phyloP scores from a whole-genome alignment of 2,329 filamentous ascomycete species.

The Colletotrichum sidae region DNA sequence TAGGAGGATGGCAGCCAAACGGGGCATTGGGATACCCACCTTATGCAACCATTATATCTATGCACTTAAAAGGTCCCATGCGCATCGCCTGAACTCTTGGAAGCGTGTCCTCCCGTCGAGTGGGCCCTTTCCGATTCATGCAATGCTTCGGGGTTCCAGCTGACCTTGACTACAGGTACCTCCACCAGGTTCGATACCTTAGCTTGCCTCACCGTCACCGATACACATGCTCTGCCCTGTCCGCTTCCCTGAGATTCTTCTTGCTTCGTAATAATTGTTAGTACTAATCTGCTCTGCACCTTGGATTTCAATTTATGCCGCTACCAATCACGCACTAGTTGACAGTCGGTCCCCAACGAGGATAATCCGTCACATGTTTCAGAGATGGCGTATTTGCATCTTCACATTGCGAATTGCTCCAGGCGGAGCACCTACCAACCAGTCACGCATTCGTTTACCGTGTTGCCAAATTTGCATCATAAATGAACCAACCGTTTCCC shows the following conservation, averaged over 20 bases:
- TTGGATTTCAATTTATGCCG: neutral
- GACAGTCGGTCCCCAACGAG: conserved; percentile 14
- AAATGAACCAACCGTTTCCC: conserved; percentile 16
- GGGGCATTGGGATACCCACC: conserved; percentile 7
- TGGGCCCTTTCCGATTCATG: conserved; percentile 23
- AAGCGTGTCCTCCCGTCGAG: conserved; percentile 1
- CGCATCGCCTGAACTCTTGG: conserved; percentile 18
- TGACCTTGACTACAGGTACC: conserved; percentile 1
- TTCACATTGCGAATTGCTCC: conserved; percentile 31
- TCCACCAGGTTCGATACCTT: neutral
- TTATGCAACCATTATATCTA: conserved; percentile 18
- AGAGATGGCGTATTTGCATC: conserved; percentile 33
- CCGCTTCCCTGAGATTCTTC: conserved; percentile 23
- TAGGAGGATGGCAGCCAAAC: conserved; percentile 22
- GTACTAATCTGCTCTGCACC: too few relatives aligned
- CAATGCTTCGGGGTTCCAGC: conserved; percentile 31
- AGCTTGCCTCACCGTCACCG: neutral
- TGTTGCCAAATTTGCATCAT: conserved; percentile 15
- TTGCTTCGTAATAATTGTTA: conserved; percentile 20
- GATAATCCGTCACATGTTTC: conserved; percentile 25
- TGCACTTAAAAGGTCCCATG: neutral
- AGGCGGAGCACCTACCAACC: conserved; percentile 11
- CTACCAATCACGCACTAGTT: conserved; percentile 17
- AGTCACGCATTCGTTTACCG: conserved; percentile 10
- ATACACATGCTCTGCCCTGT: conserved; percentile 13